Percentiles rank a stretch among this genome's conserved stretches.
These are phyloP conservation scores for Nothomitra cinnamomea DNA, from an alignment of 2,329 filamentous ascomycete species.

Conservation along the genomic window DNA sequence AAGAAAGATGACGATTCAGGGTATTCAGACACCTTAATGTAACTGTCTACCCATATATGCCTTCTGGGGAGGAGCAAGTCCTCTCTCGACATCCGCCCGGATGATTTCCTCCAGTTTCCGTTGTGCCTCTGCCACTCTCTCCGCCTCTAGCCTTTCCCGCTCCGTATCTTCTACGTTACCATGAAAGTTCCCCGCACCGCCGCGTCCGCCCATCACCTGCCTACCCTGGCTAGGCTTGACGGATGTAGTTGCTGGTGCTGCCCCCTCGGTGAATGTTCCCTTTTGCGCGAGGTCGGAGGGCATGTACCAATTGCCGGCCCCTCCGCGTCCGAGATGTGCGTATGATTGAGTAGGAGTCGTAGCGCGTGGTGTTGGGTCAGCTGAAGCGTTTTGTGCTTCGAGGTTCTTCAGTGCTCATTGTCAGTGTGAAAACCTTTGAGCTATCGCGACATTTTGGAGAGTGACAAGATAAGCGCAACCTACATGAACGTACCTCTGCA, in stretches of 20 bases:
- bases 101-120: conserved; percentile 26
- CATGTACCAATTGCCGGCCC: conserved; percentile 39
- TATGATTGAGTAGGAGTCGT: conserved; percentile 20
- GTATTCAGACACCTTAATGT: too few species aligned
- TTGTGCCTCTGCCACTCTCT: conserved; percentile 15
- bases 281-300: conserved; percentile 5
- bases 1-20: not conserved
- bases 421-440: not conserved
- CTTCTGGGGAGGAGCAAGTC: conserved; percentile 29
- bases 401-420: not conserved
- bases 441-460: not conserved
- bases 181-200: conserved; percentile 40
- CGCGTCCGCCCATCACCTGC: conserved; percentile 25
- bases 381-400: conserved; percentile 11
- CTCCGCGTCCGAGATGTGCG: conserved; percentile 34
- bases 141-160: conserved; percentile 10
- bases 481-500: not conserved
- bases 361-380: conserved; percentile 14
- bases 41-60: conserved; percentile 20
- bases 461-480: not conserved
- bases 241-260: conserved; percentile 8
- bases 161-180: conserved; percentile 13
- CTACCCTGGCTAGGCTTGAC: conserved; percentile 5
- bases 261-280: conserved; percentile 3
- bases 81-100: conserved; percentile 31